Percentiles rank a stretch among this genome's conserved stretches.
phyloP scores from a whole-genome alignment of 768 basidiomycete genomes.

The Grammothele lineata region DNA sequence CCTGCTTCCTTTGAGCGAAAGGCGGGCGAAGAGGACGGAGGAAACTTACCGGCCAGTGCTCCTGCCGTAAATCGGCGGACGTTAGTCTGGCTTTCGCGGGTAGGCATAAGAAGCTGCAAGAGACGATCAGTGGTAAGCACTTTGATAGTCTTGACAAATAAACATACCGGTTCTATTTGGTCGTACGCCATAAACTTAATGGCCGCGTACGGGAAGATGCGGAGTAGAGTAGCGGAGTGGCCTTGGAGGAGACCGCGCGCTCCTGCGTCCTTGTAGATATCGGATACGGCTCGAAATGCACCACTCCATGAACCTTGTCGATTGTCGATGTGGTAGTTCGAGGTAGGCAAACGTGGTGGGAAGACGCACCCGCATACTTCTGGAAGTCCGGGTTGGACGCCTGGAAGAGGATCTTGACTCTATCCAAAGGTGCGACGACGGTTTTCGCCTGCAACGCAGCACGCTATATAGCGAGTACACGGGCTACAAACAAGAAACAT shows the following conservation, averaged over 20 bases:
- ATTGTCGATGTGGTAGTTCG: too few species aligned
- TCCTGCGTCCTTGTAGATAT: constrained; percentile 69
- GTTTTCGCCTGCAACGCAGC: constrained; percentile 72
- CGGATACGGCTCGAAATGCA: constrained; percentile 66
- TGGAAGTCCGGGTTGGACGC: constrained; percentile 93
- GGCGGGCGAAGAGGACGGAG: too few species aligned
- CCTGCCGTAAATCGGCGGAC: constrained; percentile 80
- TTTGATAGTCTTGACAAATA: background rate
- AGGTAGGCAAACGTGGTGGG: background rate
- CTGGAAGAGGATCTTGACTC: constrained; percentile 98
- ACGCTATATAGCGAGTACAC: constrained; percentile 10
- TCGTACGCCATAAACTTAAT: constrained; percentile 98
- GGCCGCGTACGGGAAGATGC: constrained; percentile 95
- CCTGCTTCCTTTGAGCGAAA: constrained; percentile 38
- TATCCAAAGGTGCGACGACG: constrained; percentile 90
- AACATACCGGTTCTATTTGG: constrained; percentile 68
- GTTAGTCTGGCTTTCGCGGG: constrained; percentile 72
- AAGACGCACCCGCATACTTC: constrained; percentile 78
- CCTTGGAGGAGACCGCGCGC: constrained; percentile 87
- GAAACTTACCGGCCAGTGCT: constrained; percentile 69
- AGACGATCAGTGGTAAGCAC: too few species aligned
- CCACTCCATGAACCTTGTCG: constrained; percentile 88
- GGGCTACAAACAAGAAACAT: constrained; percentile 31
- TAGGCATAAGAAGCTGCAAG: constrained; percentile 84
- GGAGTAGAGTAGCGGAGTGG: constrained; percentile 89